These are phyloP conservation scores for Eucalyptus fibrosa DNA, from an alignment of 345 rosid species.

Conservation along the genomic window DNA sequence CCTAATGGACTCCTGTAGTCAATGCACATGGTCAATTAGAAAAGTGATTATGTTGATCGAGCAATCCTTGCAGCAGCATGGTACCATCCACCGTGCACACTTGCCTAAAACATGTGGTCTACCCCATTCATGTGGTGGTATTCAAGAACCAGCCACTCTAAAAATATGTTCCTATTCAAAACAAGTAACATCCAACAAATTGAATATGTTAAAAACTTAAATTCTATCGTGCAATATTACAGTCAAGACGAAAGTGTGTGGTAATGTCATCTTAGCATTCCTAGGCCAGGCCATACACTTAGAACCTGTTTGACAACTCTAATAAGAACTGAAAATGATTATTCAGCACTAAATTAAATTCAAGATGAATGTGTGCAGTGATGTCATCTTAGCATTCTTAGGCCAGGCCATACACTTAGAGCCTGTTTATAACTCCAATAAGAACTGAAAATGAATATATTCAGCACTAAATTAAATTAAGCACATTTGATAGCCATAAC, in stretches of 20 bases:
- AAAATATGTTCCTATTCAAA: background rate
- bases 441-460: background rate
- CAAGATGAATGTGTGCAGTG: background rate
- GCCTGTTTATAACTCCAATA: background rate
- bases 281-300: background rate
- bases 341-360: background rate
- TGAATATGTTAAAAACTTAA: background rate
- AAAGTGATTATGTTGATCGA: background rate
- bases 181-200: background rate
- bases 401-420: background rate
- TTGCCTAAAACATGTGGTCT: background rate
- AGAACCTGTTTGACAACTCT: background rate
- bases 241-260: background rate
- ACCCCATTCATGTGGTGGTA: background rate
- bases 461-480: background rate
- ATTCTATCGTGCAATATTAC: background rate
- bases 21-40: background rate
- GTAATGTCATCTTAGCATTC: background rate
- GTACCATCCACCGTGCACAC: background rate
- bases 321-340: background rate
- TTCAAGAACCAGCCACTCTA: background rate
- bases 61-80: background rate
- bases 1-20: constrained; percentile 78
- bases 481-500: background rate
- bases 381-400: background rate